Evolutionary conservation across 257 asterid genomes (phyloP), one percentile per base, ranked within the genome.

Genomic region (Scutellaria galericulata): DNA sequence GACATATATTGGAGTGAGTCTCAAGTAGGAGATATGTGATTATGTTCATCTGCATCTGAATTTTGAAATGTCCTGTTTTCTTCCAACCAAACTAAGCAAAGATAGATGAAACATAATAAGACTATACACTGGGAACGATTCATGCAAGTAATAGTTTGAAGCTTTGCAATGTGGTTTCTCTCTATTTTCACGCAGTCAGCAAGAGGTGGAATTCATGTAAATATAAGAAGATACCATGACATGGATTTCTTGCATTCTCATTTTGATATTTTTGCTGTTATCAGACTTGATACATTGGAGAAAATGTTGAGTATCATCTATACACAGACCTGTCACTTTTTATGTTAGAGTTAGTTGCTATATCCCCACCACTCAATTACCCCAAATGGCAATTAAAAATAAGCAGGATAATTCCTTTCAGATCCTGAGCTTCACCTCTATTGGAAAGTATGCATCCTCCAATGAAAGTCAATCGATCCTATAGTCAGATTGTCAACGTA

Each of bases 281-380:
- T 15, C 35, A 20, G 35, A 50, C 70, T 64, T 64, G 4, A 46
- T 64, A 15, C 58, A 65, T 24, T 65, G 40, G 27, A 46, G 48
- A 5, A 14, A 27, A 39, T 37, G 37, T 31, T 31, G 37, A 72
- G 31, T 14, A 27, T 57, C 37, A 31, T 60, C 45, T 66, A 50
- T 46, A 64, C 68, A 74, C 15, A 65, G 2, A 68, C 7, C n/a
- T 48, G 27, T 51, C 74, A 75, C 70, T 7, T 50, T 67, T 39
- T 68, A 68, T 69, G 24, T 70, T 24, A 48, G 18, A 42, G 22
- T 22, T 7, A n/a, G 47, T n/a, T 50, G 60, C 74, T 55, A 61
- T 39, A 45, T 12, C 66, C 65, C 66, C 5, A 9, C 66, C 5
- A 13, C 31, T 24, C 7, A 18, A 66, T 52, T 4, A 31, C 37